These are phyloP conservation scores for Dictyostelium intermedium DNA, from an alignment of 78 protist species.

Conservation along the genomic window DNA sequence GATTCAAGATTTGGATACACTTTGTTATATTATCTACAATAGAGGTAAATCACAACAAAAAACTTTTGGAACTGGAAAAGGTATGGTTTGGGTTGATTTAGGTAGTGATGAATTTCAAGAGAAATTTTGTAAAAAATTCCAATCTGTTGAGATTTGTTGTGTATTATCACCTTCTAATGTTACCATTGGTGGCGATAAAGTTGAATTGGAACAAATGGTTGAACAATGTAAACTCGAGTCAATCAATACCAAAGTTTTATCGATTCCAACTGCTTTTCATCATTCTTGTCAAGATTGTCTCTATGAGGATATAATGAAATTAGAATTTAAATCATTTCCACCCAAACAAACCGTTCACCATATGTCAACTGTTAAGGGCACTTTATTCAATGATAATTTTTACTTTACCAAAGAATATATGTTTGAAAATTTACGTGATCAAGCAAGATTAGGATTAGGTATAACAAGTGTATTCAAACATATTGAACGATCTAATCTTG, in stretches of 20 bases:
- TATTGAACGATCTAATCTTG: not conserved
- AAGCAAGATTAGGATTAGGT: not conserved
- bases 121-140: not conserved
- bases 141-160: not conserved
- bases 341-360: not conserved
- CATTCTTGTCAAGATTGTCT: slow-evolving; percentile 1
- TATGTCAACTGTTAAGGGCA: not conserved
- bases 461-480: not conserved
- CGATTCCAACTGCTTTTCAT: slow-evolving; percentile 22
- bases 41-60: slow-evolving; percentile 19
- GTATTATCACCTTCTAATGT: not conserved
- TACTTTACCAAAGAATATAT: not conserved
- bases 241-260: not conserved
- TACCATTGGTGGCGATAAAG: not conserved
- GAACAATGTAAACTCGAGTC: not conserved
- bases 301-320: not conserved
- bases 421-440: slow-evolving; percentile 18
- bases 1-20: not conserved
- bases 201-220: not conserved
- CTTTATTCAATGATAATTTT: not conserved
- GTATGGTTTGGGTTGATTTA: slow-evolving; percentile 5
- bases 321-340: not conserved
- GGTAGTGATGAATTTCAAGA: not conserved
- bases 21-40: not conserved
- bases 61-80: not conserved